Conservation (phyloP, 139 green algal species). For the Picochlorum costavermella region DNA sequence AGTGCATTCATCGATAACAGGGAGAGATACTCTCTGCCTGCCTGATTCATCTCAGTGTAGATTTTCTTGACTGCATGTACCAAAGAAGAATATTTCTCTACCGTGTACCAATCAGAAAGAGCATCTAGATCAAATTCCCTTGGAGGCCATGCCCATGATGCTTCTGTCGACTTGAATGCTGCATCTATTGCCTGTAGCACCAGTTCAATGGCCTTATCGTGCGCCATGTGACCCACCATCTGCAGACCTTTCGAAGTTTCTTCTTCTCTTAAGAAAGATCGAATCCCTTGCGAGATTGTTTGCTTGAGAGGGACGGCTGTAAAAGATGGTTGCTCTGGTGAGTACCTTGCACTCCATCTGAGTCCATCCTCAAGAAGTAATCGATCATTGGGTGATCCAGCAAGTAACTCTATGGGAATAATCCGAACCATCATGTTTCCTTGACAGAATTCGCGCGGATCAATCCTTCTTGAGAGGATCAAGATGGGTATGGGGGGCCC, state of each 20-base stretch:
- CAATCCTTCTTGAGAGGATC: not conserved
- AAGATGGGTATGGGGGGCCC: not conserved
- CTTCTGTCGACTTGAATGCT: not conserved
- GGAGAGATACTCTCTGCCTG: too few species aligned
- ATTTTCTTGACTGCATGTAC: too few species aligned
- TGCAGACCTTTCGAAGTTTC: not conserved
- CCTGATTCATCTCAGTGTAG: too few species aligned
- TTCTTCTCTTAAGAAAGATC: slow-evolving; percentile 1
- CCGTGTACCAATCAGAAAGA: too few species aligned
- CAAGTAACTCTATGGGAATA: not conserved
- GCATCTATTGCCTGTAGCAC: not conserved
- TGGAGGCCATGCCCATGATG: not conserved
- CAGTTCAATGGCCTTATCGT: not conserved
- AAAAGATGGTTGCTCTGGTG: not conserved
- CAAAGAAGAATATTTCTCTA: too few species aligned
- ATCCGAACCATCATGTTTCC: not conserved
- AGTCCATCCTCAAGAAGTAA: not conserved
- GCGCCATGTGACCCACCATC: not conserved
- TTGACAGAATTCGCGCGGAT: not conserved
- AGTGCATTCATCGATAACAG: too few species aligned
- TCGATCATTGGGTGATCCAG: not conserved
- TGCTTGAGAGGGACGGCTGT: not conserved
- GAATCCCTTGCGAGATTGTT: not conserved
- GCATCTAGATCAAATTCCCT: not conserved
- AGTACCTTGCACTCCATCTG: not conserved